Evolutionary conservation across 345 rosid genomes (phyloP).

Genomic region (Excoecaria agallocha): DNA sequence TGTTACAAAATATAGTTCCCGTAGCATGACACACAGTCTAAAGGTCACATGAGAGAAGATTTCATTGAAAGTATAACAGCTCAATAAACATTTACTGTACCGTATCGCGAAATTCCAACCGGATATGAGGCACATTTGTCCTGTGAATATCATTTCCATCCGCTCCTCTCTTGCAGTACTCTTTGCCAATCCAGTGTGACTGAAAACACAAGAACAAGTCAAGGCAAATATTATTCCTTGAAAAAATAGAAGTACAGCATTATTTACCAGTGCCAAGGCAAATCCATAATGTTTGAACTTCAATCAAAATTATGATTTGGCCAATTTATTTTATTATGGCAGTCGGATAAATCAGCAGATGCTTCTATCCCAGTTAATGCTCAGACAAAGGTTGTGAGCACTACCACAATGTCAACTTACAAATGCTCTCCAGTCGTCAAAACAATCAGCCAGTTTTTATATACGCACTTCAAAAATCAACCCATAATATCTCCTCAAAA

Average conservation of each 20-base stretch:
- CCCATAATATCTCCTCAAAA: not conserved
- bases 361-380: not conserved
- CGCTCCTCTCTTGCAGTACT: slow-evolving; percentile 92
- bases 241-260: not conserved
- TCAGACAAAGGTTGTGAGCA: not conserved
- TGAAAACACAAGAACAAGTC: slow-evolving; percentile 25
- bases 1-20: not conserved
- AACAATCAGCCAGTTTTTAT: not conserved
- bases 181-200: slow-evolving; percentile 96
- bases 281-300: not conserved
- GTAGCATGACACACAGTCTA: not conserved
- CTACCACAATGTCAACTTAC: not conserved
- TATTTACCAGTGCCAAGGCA: not conserved
- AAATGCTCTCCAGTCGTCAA: not conserved
- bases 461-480: not conserved
- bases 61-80: not conserved
- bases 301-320: not conserved
- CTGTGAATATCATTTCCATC: slow-evolving; percentile 88
- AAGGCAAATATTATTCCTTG: not conserved
- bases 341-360: not conserved
- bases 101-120: slow-evolving; percentile 87
- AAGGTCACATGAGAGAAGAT: not conserved
- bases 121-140: slow-evolving; percentile 97
- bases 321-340: not conserved
- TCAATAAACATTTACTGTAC: slow-evolving; percentile 32